These are phyloP conservation scores for Nephromyces sp. DNA, from an alignment of 169 alveolate species.

Conservation along the genomic window DNA sequence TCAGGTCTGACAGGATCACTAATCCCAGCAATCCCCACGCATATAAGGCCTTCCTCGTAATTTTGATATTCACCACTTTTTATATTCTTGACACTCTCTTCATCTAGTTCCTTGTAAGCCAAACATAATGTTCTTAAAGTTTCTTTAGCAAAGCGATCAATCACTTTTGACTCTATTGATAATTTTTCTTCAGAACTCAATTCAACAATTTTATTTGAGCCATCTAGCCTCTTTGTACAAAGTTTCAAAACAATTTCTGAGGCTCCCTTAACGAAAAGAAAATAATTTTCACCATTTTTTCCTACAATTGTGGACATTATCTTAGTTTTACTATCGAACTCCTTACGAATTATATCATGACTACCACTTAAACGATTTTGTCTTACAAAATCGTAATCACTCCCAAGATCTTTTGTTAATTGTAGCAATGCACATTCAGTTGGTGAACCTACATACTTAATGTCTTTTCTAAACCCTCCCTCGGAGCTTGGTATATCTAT, in stretches of 20 bases:
- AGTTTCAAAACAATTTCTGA: constrained; percentile 47
- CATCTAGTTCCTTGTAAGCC: constrained; percentile 62
- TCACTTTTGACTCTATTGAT: constrained; percentile 33
- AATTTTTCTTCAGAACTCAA: constrained; percentile 37
- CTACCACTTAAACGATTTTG: constrained; percentile 1
- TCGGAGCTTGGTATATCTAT: background rate
- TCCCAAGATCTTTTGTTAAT: constrained; percentile 29
- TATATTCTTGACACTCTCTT: background rate
- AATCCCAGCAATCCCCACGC: constrained; percentile 69
- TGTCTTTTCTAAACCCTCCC: background rate
- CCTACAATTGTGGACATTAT: constrained; percentile 60
- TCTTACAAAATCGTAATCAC: constrained; percentile 21
- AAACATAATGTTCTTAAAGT: constrained; percentile 67
- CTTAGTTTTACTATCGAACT: constrained; percentile 61
- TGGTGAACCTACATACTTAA: constrained; percentile 48
- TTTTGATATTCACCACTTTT: constrained; percentile 20
- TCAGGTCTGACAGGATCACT: constrained; percentile 69
- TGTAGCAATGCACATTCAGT: constrained; percentile 74
- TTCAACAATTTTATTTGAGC: constrained; percentile 24
- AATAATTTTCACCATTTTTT: background rate
- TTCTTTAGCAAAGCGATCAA: constrained; percentile 52
- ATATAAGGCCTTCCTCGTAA: constrained; percentile 43
- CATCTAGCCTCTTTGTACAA: constrained; percentile 18
- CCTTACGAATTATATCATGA: constrained; percentile 26
- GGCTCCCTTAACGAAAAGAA: constrained; percentile 63